These are phyloP conservation scores for Hypoxylon intermedium DNA, from an alignment of 495 filamentous ascomycete species.

Conservation along the genomic window DNA sequence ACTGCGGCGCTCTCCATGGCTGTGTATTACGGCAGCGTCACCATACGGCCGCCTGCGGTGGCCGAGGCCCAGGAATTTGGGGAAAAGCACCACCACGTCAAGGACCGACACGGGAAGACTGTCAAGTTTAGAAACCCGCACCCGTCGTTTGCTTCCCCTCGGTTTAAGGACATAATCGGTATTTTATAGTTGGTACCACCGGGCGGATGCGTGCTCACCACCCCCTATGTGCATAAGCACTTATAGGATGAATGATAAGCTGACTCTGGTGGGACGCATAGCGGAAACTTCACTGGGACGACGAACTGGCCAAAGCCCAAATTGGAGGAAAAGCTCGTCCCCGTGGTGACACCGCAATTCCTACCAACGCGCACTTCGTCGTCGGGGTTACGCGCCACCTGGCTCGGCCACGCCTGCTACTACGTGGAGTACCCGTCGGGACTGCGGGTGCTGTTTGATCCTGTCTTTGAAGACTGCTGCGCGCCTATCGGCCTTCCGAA, in stretches of 20 bases:
- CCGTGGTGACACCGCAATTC: constrained; percentile 74
- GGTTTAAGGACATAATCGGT: neutral
- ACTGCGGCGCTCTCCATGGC: constrained; percentile 34
- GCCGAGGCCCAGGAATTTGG: constrained; percentile 36
- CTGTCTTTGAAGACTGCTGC: constrained; percentile 90
- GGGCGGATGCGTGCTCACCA: neutral
- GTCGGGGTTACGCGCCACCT: constrained; percentile 79
- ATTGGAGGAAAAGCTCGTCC: constrained; percentile 67
- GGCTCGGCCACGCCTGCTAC: constrained; percentile 96
- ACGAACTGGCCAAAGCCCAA: constrained; percentile 61
- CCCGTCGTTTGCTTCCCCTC: constrained; percentile 39
- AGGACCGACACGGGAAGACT: constrained; percentile 42
- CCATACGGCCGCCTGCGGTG: constrained; percentile 17
- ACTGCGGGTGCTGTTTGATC: constrained; percentile 90
- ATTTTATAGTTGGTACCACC: constrained; percentile 16
- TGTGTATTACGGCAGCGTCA: constrained; percentile 40
- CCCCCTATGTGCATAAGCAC: no score
- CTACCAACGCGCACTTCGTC: constrained; percentile 63
- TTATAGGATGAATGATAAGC: no score
- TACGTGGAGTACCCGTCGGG: constrained; percentile 90
- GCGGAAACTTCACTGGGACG: no score
- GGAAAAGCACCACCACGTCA: constrained; percentile 46
- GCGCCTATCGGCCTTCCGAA: constrained; percentile 74
- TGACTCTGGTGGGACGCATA: no score
- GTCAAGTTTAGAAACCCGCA: constrained; percentile 47